Base-by-base conservation (phyloP, 345 rosid genomes). In the Jatropha curcas region DNA sequence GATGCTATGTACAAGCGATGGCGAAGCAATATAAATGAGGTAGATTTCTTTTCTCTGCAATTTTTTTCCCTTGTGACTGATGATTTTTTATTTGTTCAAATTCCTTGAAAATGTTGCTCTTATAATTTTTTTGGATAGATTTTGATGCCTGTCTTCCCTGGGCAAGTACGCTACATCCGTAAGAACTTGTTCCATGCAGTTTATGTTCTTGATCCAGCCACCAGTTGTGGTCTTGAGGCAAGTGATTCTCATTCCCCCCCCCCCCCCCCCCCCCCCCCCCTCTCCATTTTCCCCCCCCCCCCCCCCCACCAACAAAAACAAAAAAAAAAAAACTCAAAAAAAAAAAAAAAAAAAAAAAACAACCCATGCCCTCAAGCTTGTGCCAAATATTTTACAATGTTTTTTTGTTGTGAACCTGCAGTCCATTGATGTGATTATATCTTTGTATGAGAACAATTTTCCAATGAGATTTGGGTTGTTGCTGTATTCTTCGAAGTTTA, bases 101-200 rank as follows among this genome's bases (percentile, higher is more conserved):
- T 73, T 65, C 70, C 45, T 46, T 34, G 63, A 22, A 68, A 76
- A 62, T 62, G 20, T 63, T 45, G 60, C 72, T 63, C 65, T 74
- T 77, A 24, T 76, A 59, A 17, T n/a, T 48, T 41, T n/a, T 71
- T 65, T 80, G 19, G 86, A 83, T 70, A 95, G 98, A 87, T 95
- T 83, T 90, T 92, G 84, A 91, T 91, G 98, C 99, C 99, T 55
- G 97, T 90, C 67, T 95, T 87, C 87, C 97, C 97, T 67, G 98
- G 98, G 63, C 98, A 95, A 84, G 82, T 87, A 64, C 99, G 92
- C 68, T 93, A 95, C 73, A 89, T 95, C 73, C 92, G 97, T 64
- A 95, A 93, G 86, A 95, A 92, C 88, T 82, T 95, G 72, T 95
- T 83, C 80, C 97, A 95, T 86, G 97, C 99, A 68, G 97, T 95